phyloP scores from a whole-genome alignment of 2,329 filamentous ascomycete species.

The Beauveria rudraprayagi region DNA sequence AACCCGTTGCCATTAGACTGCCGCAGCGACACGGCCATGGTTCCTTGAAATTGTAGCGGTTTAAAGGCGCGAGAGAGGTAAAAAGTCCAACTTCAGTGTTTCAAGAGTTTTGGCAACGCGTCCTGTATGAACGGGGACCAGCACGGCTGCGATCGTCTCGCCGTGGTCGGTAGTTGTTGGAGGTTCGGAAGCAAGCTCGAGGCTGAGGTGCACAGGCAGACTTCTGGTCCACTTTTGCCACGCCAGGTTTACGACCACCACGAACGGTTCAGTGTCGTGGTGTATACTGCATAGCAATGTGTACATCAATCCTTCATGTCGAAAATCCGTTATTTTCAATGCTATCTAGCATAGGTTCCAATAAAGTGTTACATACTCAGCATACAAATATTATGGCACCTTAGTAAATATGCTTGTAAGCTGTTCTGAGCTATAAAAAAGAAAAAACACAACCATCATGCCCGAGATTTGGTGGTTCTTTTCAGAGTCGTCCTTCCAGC shows the following conservation, averaged over 20 bases:
- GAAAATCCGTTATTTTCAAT: no score
- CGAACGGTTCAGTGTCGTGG: background rate
- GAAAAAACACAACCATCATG: no score
- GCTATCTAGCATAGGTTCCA: no score
- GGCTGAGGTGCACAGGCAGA: background rate
- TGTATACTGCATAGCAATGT: background rate
- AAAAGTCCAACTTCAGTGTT: background rate
- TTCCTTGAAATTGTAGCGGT: background rate
- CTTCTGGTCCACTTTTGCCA: background rate
- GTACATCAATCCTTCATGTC: no score
- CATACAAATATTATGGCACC: no score
- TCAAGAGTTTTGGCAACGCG: background rate
- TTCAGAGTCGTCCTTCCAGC: no score
- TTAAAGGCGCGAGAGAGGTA: background rate
- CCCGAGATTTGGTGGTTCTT: no score
- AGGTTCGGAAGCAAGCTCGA: background rate
- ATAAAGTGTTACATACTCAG: no score
- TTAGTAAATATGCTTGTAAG: no score
- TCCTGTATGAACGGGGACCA: background rate
- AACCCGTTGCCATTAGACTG: background rate
- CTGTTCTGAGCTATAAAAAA: no score
- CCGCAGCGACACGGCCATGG: constrained; percentile 11
- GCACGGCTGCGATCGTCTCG: background rate
- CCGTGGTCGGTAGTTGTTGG: background rate
- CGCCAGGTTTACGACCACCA: background rate